phyloP scores from a whole-genome alignment of 257 asterid species.

The Echium plantagineum region DNA sequence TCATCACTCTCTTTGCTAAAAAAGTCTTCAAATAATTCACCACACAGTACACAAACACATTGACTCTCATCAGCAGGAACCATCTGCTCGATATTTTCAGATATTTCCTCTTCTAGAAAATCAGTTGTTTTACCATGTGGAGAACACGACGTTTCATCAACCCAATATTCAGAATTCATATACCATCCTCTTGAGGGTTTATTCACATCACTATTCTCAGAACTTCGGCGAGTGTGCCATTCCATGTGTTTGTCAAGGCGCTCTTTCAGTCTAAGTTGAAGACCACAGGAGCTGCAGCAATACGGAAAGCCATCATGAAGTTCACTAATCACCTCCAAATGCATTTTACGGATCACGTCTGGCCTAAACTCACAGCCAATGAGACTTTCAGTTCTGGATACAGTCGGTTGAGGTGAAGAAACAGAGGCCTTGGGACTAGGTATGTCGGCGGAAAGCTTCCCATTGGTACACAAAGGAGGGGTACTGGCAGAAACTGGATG shows the following conservation, averaged over 20 bases:
- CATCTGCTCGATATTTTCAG: conserved; percentile 34
- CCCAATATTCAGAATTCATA: conserved; percentile 39
- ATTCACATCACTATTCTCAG: conserved; percentile 22
- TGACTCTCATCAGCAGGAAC: conserved; percentile 85
- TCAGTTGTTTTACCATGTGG: conserved; percentile 21
- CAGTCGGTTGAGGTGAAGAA: conserved; percentile 19
- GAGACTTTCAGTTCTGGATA: conserved; percentile 28
- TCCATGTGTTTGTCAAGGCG: conserved; percentile 66
- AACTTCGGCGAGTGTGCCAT: conserved; percentile 49
- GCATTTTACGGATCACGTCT: conserved; percentile 44
- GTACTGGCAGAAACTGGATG: conserved; percentile 22
- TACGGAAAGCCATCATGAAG: conserved; percentile 53
- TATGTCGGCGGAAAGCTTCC: conserved; percentile 20
- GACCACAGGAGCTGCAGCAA: conserved; percentile 55
- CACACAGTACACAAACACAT: conserved; percentile 72
- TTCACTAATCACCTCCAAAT: conserved; percentile 50
- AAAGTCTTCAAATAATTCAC: conserved; percentile 71
- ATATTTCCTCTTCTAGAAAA: conserved; percentile 21
- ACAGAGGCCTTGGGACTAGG: conserved; percentile 22
- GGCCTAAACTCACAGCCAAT: conserved; percentile 66
- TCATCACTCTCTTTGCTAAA: conserved; percentile 42
- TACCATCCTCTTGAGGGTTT: conserved; percentile 59
- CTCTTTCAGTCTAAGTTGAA: conserved; percentile 45
- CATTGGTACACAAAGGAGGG: conserved; percentile 20
- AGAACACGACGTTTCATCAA: conserved; percentile 25